Evolutionary conservation across 306 rosid genomes (phyloP), one percentile per base, ranked within the genome.

Genomic region (Prunus fruticosa): DNA sequence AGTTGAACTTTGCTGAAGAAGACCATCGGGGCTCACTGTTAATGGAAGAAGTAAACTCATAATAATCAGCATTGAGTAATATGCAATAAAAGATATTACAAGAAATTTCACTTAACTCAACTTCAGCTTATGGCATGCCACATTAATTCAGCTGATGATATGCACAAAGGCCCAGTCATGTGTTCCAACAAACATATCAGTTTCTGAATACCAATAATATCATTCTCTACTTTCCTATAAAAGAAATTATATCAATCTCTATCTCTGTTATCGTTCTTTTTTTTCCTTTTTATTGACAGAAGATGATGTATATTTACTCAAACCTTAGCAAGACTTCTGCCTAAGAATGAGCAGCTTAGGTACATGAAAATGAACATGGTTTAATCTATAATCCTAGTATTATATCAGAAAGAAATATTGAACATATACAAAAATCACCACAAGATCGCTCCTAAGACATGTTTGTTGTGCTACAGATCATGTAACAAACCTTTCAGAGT

Each of bases 11-110:
- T 92, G 98, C 81, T 64, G 88, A 79, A 95, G 97, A 84, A 92
- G 92, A 69, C 96, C 93, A 83, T 95, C 98, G 7, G 97, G 98
- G 86, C 98, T 95, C 88, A 90, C 98, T 95, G 89, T 56, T 18
- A 71, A 75, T 32, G 43, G 64, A 69, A 76, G 32, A 78, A 64
- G 46, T 27, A 19, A n/a, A n/a, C 41, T 72, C 76, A 41, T 38
- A 22, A 41, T 34, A 28, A 12, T 52, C 75, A 52, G 8, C 75
- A 32, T n/a, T 32, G 50, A 11, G 61, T 13, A 56, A 69, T 8
- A 47, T 15, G 15, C 5, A 18, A 47, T 19, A 18, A 3, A 51
- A 52, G 49, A 52, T 7, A 32, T 52, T 52, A 18, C 45, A 10
- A 16, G 73, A 49, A 69, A 27, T 49, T 50, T 30, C 25, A 53